Evolutionary conservation across 2,329 filamentous ascomycete species (phyloP), one percentile per base, ranked within the genome.

Genomic region (Aspergillus ochraceus): DNA sequence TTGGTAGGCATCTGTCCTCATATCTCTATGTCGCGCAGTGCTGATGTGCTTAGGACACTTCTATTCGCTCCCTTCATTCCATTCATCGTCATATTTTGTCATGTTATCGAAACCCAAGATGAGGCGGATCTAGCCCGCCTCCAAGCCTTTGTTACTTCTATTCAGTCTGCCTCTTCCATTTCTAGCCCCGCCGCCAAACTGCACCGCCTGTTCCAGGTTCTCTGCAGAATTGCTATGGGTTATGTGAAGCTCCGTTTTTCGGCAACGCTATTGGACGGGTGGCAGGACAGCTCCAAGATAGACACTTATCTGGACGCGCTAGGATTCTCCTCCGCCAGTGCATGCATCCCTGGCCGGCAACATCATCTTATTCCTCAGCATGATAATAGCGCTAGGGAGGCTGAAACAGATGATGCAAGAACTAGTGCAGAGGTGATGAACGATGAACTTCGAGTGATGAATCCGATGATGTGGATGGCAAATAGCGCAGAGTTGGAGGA

Each of bases 41-140:
- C n/a, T n/a, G n/a, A n/a, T n/a, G n/a, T n/a, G n/a, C 49, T 14
- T 6, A 50, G 49, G 49, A 50, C 49, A 6, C 49, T 50, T 19
- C 49, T 50, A 6, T 50, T 50, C 49, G 49, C 49, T 5, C 49
- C 49, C 22, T 50, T 50, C 17, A 9, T 19, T 29, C 49, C 49
- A 6, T 50, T 50, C 49, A 50, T 50, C 49, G 24, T 50, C n/a
- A 50, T 50, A 50, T 50, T 50, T 14, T 50, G 49, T 22, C 49
- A 50, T 19, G 49, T 50, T 9, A 50, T 50, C 49, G 49, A 50
- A 50, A 50, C 49, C 49, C 49, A 50, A 50, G 49, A 50, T 50
- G 4, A 50, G 22, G 22, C 1, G 5, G 8, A 20, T 19, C 49
- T 50, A 50, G 8, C 19, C 22, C 49, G 22, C 49, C 19, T 50